A percentile compares a stretch with the other conserved stretches of the same genome.
These are phyloP conservation scores for Suillus plorans DNA, from an alignment of 768 basidiomycete species.

Conservation along the genomic window DNA sequence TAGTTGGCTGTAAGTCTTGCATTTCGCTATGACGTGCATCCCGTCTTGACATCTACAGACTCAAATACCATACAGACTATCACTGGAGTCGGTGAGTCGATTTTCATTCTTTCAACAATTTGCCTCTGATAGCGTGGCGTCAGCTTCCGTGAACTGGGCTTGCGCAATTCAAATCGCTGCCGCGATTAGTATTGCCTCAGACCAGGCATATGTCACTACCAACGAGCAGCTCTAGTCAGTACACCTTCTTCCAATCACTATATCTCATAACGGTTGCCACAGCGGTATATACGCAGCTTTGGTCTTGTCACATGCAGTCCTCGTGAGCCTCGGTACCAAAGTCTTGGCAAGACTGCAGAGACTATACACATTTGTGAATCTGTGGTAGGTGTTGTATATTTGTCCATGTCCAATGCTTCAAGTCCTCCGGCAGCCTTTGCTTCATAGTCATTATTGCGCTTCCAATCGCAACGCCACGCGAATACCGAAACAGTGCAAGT, in stretches of 20 bases:
- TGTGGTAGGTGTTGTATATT: neutral
- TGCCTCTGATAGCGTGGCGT: neutral
- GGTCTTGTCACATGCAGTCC: neutral
- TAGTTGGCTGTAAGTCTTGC: constrained; percentile 46
- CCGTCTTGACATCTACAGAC: neutral
- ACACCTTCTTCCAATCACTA: constrained; percentile 37
- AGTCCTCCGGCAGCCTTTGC: neutral
- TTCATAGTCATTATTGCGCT: neutral
- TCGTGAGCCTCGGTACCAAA: neutral
- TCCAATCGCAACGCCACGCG: neutral
- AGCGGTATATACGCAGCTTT: neutral
- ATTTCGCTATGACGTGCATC: neutral
- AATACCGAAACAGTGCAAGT: neutral
- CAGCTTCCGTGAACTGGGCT: neutral
- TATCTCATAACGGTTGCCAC: constrained; percentile 27
- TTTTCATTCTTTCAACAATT: neutral
- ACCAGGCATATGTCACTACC: constrained; percentile 42
- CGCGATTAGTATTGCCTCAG: constrained; percentile 37
- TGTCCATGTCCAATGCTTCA: neutral
- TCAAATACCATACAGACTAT: constrained; percentile 33
- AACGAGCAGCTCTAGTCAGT: constrained; percentile 45
- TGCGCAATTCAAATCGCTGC: neutral
- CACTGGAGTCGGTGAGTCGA: constrained; percentile 25
- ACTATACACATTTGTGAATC: neutral
- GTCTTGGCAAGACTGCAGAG: neutral